Base-by-base conservation (phyloP, 352 stramenopile species). In the Bremia lactucae region DNA sequence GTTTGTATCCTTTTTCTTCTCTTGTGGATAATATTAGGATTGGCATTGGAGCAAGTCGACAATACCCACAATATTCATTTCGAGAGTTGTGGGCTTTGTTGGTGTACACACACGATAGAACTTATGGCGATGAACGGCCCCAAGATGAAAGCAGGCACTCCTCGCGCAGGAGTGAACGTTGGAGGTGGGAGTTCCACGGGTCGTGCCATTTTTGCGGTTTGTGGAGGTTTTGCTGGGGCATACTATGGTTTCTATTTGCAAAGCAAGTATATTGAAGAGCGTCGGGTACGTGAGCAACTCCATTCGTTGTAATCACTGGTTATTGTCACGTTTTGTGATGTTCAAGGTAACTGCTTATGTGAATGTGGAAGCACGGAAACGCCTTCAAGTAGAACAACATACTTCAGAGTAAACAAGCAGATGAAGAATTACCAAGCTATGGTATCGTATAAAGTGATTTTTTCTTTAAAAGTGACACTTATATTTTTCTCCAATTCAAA, bases 171-270 rank as follows among this genome's bases (percentile, higher is more conserved):
- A 16, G 70, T 84, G n/a, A 83, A 81, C 41, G 75, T 87, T 19
- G 75, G 75, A 18, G 75, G 75, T 25, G 70, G 72, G 21, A 86
- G 77, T 41, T 86, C 74, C 16, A 75, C 64, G 21, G 74, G 77
- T 0, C 69, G 72, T 29, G 72, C 68, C 10, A 24, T 87, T 21
- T 86, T 89, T 38, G 77, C 74, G 2, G 20, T 89, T 6, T 74
- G 60, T 35, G 77, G 77, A 25, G 74, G 77, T 36, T 58, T 89
- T 22, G 68, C 60, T 9, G 77, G 77, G 6, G 77, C 77, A 19
- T 89, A 89, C 54, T 74, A 71, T 24, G 77, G 77, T 23, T 89
- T 89, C 23, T 89, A 87, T 37, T 52, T 89, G 49, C 77, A 89
- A 61, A 83, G 61, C 55, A 89, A 87, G 50, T 86, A 78, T 47